Conservation (phyloP, 1,284 basidiomycete species). For the Fomes fomentarius region DNA sequence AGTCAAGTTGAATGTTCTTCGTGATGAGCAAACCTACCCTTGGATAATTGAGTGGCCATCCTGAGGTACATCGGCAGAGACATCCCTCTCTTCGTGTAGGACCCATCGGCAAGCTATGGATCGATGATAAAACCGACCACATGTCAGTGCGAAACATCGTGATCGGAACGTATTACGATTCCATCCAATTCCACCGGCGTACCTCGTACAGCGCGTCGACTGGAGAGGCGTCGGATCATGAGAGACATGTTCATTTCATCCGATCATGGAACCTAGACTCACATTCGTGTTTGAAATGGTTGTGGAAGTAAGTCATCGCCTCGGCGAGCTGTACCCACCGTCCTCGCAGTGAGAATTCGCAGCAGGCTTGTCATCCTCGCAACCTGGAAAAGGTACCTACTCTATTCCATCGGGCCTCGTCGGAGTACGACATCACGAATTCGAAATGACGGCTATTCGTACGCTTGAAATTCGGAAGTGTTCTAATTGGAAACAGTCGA, state of each 20-base stretch:
- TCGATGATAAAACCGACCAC: not conserved
- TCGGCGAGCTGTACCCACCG: slow-evolving; percentile 24
- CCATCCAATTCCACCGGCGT: too few species aligned
- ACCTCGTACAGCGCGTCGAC: slow-evolving; percentile 34
- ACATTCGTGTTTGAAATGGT: slow-evolving; percentile 38
- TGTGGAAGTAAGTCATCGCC: slow-evolving; percentile 32
- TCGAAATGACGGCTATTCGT: not conserved
- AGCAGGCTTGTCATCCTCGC: too few species aligned
- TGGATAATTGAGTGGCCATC: slow-evolving; percentile 25
- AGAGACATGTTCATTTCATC: not conserved
- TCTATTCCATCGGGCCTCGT: slow-evolving; percentile 21
- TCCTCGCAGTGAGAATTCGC: too few species aligned
- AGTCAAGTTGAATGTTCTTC: not conserved
- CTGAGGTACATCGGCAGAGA: slow-evolving; percentile 32
- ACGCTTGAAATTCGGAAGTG: not conserved
- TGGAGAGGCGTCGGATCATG: too few species aligned
- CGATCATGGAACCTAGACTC: slow-evolving; percentile 8
- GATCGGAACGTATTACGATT: too few species aligned
- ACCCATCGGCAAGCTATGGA: slow-evolving; percentile 34
- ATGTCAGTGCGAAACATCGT: too few species aligned
- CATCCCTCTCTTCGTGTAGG: slow-evolving; percentile 32
- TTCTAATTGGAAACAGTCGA: not conserved
- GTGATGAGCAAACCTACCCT: slow-evolving; percentile 4
- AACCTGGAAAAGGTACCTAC: slow-evolving; percentile 5
- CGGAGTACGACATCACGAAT: slow-evolving; percentile 7